Conservation (phyloP, 1,284 basidiomycete species). For the Xerocomus nothofagi region DNA sequence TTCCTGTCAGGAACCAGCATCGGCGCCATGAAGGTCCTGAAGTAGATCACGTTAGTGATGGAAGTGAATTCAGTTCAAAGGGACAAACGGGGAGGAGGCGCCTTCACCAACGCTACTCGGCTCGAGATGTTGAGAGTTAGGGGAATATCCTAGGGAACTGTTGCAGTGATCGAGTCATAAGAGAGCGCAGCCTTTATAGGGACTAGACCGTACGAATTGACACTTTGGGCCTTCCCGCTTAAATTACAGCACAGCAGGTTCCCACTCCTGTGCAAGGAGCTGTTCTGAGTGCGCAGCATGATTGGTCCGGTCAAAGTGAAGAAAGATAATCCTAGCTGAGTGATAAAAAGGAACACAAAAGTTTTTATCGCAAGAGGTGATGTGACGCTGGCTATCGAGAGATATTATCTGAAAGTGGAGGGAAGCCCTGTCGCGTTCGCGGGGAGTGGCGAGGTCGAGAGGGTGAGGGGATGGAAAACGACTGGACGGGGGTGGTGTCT, state of each 20-base stretch:
- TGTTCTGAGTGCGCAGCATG: constrained; percentile 13
- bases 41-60: constrained; percentile 5
- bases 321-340: background rate
- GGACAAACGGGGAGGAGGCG: constrained; percentile 11
- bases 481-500: background rate
- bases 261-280: constrained; percentile 20
- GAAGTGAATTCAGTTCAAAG: background rate
- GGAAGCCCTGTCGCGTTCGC: constrained; percentile 1
- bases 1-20: background rate
- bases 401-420: background rate
- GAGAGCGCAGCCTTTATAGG: constrained; percentile 16
- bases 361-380: background rate
- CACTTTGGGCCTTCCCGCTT: background rate
- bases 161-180: constrained; percentile 14
- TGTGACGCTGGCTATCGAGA: background rate
- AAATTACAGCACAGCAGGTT: constrained; percentile 22
- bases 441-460: background rate
- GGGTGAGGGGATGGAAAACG: background rate
- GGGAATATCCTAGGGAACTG: background rate
- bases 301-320: constrained; percentile 2
- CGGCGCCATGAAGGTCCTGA: constrained; percentile 12
- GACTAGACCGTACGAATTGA: constrained; percentile 13
- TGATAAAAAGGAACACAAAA: background rate
- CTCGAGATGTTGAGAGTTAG: background rate
- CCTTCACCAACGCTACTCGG: background rate